Evolutionary conservation across 805 yeast genomes (phyloP), one percentile per base, ranked within the genome.

Genomic region (Kuraishia borneana): DNA sequence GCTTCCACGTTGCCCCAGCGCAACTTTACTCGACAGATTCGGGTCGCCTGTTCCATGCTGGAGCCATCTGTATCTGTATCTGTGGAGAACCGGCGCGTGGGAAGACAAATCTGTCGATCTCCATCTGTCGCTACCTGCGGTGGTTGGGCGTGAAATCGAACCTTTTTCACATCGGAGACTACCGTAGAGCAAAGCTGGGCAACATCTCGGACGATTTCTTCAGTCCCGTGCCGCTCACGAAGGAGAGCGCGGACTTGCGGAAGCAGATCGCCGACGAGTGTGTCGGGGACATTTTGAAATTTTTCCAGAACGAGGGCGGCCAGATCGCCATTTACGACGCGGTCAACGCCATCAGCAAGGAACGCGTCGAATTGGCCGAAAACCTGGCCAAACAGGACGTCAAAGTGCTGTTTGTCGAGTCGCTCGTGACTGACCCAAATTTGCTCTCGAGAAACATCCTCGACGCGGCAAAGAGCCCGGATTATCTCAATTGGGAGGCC

Each of bases 311-410:
- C 20, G 84, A 78, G 41, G 74, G 73, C 48, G 97, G 97, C 8
- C 98, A 92, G 58, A 84, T 92, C 21, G 98, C 95, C 4, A 83
- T 92, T 17, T 92, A 83, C 56, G 99, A 92, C 56, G 97, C 97
- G 0, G 82, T 92, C 33, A 92, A 92, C 53, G 95, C 92, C 5
- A 60, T 80, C 32, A 73, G 79, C 16, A 65, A 68, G 33, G 81
- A 79, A 43, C 68, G 99, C 44, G 46, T 64, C 6, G 70, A 68
- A 21, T 56, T 89, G 26, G 70, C 69, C 19, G 64, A 65, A 22
- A 56, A 57, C 38, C 75, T 89, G 45, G 58, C 62, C 6, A 58
- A 61, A 30, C 61, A 69, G 39, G 73, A 75, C 42, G 77, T 88
- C 38, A 88, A 82, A 53, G 80, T 81, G 19, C 55, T 92, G 35